Evolutionary conservation across 2,329 filamentous ascomycete species (phyloP).

Genomic region (Cordyceps fumosorosea): DNA sequence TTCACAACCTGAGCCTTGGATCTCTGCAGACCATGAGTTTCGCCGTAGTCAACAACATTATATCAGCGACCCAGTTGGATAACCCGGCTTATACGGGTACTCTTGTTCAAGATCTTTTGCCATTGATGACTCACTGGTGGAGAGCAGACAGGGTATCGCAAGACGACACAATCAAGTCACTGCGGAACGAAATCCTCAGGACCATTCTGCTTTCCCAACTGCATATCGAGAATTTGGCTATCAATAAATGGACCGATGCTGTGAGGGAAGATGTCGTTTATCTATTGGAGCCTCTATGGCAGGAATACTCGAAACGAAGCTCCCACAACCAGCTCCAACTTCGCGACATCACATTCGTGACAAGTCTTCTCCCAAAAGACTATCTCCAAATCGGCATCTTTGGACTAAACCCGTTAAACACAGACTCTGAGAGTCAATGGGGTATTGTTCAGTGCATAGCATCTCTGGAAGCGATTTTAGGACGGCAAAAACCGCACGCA

Average conservation of each 20-base stretch:
- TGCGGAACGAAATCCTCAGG: slow-evolving; percentile 74
- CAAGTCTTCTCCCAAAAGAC: slow-evolving; percentile 35
- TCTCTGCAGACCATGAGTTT: slow-evolving; percentile 68
- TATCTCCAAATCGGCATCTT: slow-evolving; percentile 45
- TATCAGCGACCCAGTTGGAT: slow-evolving; percentile 62
- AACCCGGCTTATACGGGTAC: slow-evolving; percentile 55
- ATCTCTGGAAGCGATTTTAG: slow-evolving; percentile 46
- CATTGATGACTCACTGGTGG: slow-evolving; percentile 73
- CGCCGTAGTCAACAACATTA: slow-evolving; percentile 64
- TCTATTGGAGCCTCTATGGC: slow-evolving; percentile 65
- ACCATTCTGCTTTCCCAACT: slow-evolving; percentile 61
- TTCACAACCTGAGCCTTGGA: slow-evolving; percentile 50
- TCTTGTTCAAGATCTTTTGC: slow-evolving; percentile 56
- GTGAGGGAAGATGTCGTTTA: slow-evolving; percentile 49
- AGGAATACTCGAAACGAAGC: slow-evolving; percentile 68
- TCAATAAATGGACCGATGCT: slow-evolving; percentile 32
- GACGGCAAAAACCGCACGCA: slow-evolving; percentile 20
- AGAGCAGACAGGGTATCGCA: slow-evolving; percentile 57
- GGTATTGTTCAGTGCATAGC: slow-evolving; percentile 52
- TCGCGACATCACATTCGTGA: slow-evolving; percentile 62
- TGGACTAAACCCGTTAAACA: slow-evolving; percentile 45
- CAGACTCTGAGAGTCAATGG: slow-evolving; percentile 54
- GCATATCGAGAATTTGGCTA: slow-evolving; percentile 52
- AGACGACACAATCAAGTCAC: slow-evolving; percentile 51
- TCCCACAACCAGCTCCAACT: slow-evolving; percentile 68